Conservation (phyloP, 2,329 filamentous ascomycete species). For the Fusarium anguioides region DNA sequence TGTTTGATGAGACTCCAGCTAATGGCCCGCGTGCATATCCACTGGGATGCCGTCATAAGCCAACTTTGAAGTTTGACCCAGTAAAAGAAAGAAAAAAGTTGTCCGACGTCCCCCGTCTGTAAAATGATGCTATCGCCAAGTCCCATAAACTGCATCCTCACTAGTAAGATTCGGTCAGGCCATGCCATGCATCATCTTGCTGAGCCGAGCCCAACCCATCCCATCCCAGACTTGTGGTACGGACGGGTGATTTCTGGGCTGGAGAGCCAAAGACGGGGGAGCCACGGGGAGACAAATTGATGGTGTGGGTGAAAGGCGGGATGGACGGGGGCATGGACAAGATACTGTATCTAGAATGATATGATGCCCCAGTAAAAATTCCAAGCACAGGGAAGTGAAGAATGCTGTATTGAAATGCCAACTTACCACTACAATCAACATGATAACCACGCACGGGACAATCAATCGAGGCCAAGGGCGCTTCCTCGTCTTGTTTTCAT, state of each 20-base stretch:
- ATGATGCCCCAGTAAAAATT: constrained; percentile 25
- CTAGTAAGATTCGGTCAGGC: constrained; percentile 36
- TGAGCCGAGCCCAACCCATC: constrained; percentile 33
- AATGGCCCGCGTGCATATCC: constrained; percentile 14
- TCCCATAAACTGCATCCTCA: constrained; percentile 6
- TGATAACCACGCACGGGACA: constrained; percentile 20
- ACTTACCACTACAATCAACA: constrained; percentile 42
- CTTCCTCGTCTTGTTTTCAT: constrained; percentile 22
- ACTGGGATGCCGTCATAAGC: constrained; percentile 35
- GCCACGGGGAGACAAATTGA: constrained; percentile 25
- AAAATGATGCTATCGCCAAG: constrained; percentile 29
- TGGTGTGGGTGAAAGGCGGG: constrained; percentile 38
- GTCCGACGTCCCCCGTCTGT: neutral
- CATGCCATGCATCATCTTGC: constrained; percentile 38
- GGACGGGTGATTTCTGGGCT: constrained; percentile 24
- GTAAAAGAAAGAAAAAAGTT: neutral
- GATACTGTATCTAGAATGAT: constrained; percentile 17
- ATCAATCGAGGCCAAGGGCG: constrained; percentile 22
- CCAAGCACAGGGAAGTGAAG: constrained; percentile 10
- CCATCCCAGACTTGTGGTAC: constrained; percentile 37
- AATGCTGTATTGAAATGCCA: constrained; percentile 11
- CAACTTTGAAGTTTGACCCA: constrained; percentile 15
- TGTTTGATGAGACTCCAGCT: constrained; percentile 10
- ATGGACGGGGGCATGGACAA: constrained; percentile 33
- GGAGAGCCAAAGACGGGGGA: constrained; percentile 27